phyloP scores from a whole-genome alignment of 805 yeast species.

The Geotrichum ghanense region DNA sequence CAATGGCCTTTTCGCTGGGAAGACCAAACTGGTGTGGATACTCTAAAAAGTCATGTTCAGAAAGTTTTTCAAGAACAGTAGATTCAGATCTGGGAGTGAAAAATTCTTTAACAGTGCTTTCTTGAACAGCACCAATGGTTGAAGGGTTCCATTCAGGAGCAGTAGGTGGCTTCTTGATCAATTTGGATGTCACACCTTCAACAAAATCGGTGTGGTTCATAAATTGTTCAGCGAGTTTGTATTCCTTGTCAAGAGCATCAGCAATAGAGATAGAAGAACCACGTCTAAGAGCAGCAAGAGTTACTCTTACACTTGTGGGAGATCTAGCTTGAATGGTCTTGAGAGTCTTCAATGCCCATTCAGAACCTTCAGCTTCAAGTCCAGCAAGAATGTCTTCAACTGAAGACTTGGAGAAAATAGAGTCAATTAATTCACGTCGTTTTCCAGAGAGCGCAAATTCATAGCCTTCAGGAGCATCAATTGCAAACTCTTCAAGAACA shows the following conservation, averaged over 20 bases:
- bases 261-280: slow-evolving; percentile 48
- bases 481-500: slow-evolving; percentile 70
- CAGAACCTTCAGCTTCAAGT: slow-evolving; percentile 43
- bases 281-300: slow-evolving; percentile 53
- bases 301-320: slow-evolving; percentile 66
- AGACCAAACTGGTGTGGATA: slow-evolving; percentile 67
- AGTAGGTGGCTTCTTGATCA: slow-evolving; percentile 46
- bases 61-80: slow-evolving; percentile 23
- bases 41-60: slow-evolving; percentile 29
- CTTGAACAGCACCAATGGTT: slow-evolving; percentile 27
- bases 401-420: slow-evolving; percentile 44
- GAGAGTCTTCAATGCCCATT: slow-evolving; percentile 52
- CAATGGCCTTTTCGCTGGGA: slow-evolving; percentile 60
- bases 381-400: slow-evolving; percentile 44
- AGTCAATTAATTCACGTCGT: slow-evolving; percentile 54
- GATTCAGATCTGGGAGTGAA: slow-evolving; percentile 18
- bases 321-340: slow-evolving; percentile 55
- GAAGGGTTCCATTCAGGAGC: slow-evolving; percentile 41
- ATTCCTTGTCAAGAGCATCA: slow-evolving; percentile 60
- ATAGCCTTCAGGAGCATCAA: slow-evolving; percentile 52
- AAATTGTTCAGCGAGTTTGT: slow-evolving; percentile 67
- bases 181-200: slow-evolving; percentile 32
- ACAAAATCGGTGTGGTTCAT: slow-evolving; percentile 47
- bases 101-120: slow-evolving; percentile 18
- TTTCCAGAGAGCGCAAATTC: slow-evolving; percentile 44